Percentiles rank a stretch among this genome's conserved stretches.
Evolutionary conservation across 108 stramenopile species (phyloP).

Genomic region (Conticribra guillardii): DNA sequence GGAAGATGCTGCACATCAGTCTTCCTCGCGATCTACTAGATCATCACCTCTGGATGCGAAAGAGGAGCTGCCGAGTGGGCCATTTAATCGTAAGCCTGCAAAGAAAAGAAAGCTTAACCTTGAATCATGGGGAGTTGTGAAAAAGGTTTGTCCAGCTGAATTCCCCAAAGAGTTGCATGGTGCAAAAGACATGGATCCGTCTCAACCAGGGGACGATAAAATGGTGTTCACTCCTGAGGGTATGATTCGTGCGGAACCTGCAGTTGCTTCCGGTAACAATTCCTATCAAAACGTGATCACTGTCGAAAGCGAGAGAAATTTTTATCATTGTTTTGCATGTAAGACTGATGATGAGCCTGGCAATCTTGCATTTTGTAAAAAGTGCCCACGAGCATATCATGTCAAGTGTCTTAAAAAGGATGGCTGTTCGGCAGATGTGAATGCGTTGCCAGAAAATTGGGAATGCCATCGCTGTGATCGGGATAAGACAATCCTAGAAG

Average conservation of each 20-base stretch:
- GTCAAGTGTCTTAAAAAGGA: constrained; percentile 14
- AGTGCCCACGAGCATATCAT: constrained; percentile 40
- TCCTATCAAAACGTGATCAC: constrained; percentile 1
- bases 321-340: constrained; percentile 10
- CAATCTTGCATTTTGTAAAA: constrained; percentile 2
- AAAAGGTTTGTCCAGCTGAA: constrained; percentile 64
- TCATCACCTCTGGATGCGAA: constrained; percentile 16
- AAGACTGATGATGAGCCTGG: constrained; percentile 3
- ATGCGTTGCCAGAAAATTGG: not conserved
- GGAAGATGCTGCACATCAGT: constrained; percentile 1
- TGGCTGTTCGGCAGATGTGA: not conserved
- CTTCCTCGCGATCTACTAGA: constrained; percentile 18
- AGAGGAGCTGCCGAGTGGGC: not conserved
- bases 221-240: constrained; percentile 57
- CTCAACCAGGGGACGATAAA: constrained; percentile 53
- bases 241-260: constrained; percentile 12
- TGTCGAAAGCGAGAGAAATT: constrained; percentile 4
- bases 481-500: constrained; percentile 2
- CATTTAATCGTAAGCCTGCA: constrained; percentile 2
- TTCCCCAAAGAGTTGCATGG: constrained; percentile 66
- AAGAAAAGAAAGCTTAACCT: constrained; percentile 30
- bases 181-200: constrained; percentile 60
- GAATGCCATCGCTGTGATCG: constrained; percentile 25
- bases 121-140: constrained; percentile 28
- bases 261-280: not conserved